Base-by-base conservation (phyloP, 495 filamentous ascomycete species). In the Tuber magnatum region DNA sequence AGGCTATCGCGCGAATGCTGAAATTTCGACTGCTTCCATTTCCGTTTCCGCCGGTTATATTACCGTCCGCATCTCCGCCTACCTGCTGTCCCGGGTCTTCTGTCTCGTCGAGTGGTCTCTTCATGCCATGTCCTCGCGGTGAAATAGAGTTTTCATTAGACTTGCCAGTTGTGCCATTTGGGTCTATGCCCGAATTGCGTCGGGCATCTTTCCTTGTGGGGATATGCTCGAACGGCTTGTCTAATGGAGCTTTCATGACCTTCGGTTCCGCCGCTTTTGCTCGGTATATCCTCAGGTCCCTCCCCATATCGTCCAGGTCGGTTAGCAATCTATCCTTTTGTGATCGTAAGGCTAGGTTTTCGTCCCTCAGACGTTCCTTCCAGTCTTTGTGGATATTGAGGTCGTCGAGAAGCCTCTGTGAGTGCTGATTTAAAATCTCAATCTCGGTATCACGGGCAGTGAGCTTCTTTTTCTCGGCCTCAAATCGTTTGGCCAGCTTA, bases 1-100 rank as follows among this genome's bases (percentile, higher is more conserved):
- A 65, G 43, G 77, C 77, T 44, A 78, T 71, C 51, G 77, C 69
- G 2, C 77, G 77, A 48, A 79, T 79, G 39, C 51, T 75, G 43
- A 71, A 78, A 46, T 75, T 79, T 35, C 56, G 56, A 65, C 28
- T 65, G 32, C 56, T 20, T 65, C 28, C 56, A 28, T 35, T 35
- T 20, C 28, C 28, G 12, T 35, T 65, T 32, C 56, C 28, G 12
- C 56, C 28, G 28, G 32, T 20, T 18, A 35, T 18, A 35, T 18
- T 35, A 65, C 56, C 4, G 28, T 18, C 56, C 35, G 3, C 14
- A 65, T 18, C 46, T 48, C 28, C 56, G 28, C 28, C 3, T 35
- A n/a, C 12, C 16, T 65, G 28, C 14, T 65, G 2, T 28, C 56
- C 56, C 56, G 16, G 32, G 16, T 6, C 56, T 20, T 65, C 56